Conservation (phyloP, 805 yeast species). For the Teunomyces lycoperdinae region DNA sequence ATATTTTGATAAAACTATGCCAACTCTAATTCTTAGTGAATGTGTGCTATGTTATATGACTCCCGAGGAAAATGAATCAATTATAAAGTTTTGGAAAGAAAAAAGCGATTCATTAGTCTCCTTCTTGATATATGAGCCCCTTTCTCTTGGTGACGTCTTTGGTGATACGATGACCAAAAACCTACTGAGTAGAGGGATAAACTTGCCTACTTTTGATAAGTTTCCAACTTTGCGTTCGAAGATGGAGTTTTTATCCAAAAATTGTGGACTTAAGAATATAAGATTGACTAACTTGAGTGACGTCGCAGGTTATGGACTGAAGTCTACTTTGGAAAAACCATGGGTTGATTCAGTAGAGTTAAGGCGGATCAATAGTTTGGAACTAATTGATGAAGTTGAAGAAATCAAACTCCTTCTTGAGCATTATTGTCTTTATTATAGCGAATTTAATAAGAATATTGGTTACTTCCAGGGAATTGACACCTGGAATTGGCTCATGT, state of each 20-base stretch:
- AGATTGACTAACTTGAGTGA: conserved; percentile 47
- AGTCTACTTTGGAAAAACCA: conserved; percentile 15
- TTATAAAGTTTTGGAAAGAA: conserved; percentile 42
- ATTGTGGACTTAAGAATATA: conserved; percentile 26
- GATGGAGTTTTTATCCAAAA: conserved; percentile 17
- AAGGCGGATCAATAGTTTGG: conserved; percentile 49
- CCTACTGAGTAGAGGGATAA: conserved; percentile 57
- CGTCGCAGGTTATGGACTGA: conserved; percentile 36
- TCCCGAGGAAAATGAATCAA: conserved; percentile 45
- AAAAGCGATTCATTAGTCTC: conserved; percentile 19
- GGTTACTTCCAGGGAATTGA: background rate
- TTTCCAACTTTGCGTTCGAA: conserved; percentile 45
- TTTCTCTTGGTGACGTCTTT: conserved; percentile 59
- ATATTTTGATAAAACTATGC: conserved; percentile 32
- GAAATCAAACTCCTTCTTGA: conserved; percentile 59
- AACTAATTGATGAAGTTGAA: conserved; percentile 72
- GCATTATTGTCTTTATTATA: conserved; percentile 54
- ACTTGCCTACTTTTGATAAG: conserved; percentile 53
- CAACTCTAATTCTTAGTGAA: conserved; percentile 67
- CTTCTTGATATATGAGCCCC: conserved; percentile 66
- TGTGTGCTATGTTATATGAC: conserved; percentile 73
- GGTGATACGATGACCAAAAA: conserved; percentile 69
- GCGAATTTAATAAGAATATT: conserved; percentile 35
- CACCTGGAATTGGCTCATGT: background rate
- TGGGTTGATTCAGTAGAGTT: conserved; percentile 47